phyloP scores from a whole-genome alignment of 495 filamentous ascomycete species.

The Penicillium cosmopolitanum region DNA sequence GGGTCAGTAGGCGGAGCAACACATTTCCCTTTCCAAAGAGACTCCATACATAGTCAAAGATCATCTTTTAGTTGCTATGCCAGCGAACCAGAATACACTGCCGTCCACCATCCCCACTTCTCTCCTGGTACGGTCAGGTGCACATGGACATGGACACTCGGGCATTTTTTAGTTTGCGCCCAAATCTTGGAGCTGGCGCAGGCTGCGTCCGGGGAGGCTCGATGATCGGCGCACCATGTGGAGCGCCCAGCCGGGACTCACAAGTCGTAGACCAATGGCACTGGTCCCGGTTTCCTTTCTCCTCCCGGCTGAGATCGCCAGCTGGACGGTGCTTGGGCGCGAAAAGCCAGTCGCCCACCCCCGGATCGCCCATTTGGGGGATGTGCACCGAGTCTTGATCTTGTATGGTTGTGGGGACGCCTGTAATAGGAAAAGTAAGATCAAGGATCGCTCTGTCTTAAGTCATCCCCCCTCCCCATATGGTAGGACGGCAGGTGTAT shows the following conservation, averaged over 20 bases:
- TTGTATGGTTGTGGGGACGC: constrained; percentile 1
- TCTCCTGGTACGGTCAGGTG: constrained; percentile 8
- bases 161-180: constrained; percentile 9
- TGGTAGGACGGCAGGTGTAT: constrained; percentile 4
- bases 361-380: constrained; percentile 1
- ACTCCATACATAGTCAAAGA: not conserved
- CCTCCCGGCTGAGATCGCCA: constrained; percentile 11
- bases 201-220: constrained; percentile 20
- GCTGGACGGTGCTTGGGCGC: constrained; percentile 17
- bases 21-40: not conserved
- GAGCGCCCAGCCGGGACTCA: constrained; percentile 10
- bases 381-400: constrained; percentile 3
- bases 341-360: constrained; percentile 6
- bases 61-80: constrained; percentile 9
- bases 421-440: not conserved
- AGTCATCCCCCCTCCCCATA: not conserved
- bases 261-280: constrained; percentile 10
- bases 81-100: constrained; percentile 6
- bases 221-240: constrained; percentile 25
- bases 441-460: constrained; percentile 7
- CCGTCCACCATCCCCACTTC: not conserved
- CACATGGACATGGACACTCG: constrained; percentile 8
- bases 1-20: not conserved
- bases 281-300: not conserved
- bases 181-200: constrained; percentile 3